These are phyloP conservation scores for Populus tomentosa DNA, from an alignment of 441 rosid species.

Conservation along the genomic window DNA sequence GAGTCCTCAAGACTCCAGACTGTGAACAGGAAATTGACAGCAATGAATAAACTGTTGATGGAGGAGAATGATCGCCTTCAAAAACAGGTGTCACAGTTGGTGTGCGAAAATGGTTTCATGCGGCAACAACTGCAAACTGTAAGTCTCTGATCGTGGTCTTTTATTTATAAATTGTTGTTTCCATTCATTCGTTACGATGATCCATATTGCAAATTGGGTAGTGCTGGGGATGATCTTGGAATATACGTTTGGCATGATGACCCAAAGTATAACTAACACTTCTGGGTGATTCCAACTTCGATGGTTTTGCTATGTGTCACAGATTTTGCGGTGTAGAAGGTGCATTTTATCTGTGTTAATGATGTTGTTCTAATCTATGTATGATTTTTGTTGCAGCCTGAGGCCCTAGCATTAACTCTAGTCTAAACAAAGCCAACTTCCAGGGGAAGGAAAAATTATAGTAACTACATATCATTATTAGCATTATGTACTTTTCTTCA, in stretches of 20 bases:
- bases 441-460: neutral
- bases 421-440: neutral
- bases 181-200: neutral
- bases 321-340: neutral
- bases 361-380: neutral
- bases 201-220: neutral
- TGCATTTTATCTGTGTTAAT: neutral
- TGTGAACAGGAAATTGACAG: conserved; percentile 66
- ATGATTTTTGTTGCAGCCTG: neutral
- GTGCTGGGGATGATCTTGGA: neutral
- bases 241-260: neutral
- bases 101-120: conserved; percentile 90
- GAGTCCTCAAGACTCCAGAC: conserved; percentile 92
- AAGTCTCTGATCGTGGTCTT: conserved; percentile 25
- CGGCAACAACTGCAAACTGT: conserved; percentile 78
- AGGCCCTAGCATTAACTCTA: neutral
- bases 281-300: neutral
- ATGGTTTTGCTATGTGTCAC: neutral
- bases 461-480: neutral
- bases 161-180: neutral
- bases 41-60: conserved; percentile 48
- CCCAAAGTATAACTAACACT: neutral
- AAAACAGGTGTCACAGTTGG: conserved; percentile 97
- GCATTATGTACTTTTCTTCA: neutral
- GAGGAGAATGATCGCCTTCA: conserved; percentile 98